Conservation (phyloP, 1,284 basidiomycete genomes). For the Ceratobasidium sp. region DNA sequence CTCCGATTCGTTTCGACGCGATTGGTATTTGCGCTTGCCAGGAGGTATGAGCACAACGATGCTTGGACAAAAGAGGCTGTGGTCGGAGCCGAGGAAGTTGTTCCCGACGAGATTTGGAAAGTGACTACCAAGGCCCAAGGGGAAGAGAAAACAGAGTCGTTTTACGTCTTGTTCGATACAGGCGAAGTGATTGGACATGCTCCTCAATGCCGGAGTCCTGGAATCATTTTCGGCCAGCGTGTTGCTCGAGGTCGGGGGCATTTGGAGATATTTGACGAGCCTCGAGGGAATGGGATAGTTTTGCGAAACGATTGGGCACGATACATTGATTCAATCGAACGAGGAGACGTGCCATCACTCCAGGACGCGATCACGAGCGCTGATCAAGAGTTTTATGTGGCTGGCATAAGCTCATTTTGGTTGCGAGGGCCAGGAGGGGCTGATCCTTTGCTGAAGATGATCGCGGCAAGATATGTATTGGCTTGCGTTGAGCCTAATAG, state of each 20-base stretch:
- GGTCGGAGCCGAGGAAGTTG: slow-evolving; percentile 11
- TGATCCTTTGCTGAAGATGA: neutral
- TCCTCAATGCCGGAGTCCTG: neutral
- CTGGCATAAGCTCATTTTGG: slow-evolving; percentile 24
- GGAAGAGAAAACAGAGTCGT: neutral
- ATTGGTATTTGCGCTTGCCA: slow-evolving; percentile 9
- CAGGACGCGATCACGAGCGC: slow-evolving; percentile 7
- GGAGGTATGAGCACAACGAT: neutral
- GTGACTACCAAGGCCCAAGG: neutral
- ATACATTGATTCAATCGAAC: neutral
- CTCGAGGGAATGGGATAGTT: too few relatives aligned
- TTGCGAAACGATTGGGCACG: slow-evolving; percentile 9
- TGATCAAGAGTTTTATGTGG: slow-evolving; percentile 17
- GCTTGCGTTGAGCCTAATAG: slow-evolving; percentile 30
- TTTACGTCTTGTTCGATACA: slow-evolving; percentile 19
- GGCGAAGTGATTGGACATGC: slow-evolving; percentile 27
- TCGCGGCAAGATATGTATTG: slow-evolving; percentile 10
- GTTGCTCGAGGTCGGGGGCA: neutral
- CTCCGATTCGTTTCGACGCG: slow-evolving; percentile 17
- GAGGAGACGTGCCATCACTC: neutral
- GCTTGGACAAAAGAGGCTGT: neutral
- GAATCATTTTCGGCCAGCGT: neutral
- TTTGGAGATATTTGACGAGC: neutral
- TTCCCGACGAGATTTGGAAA: slow-evolving; percentile 20
- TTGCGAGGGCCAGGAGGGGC: neutral